Evolutionary conservation across 83 land plant species (phyloP).

Genomic region (Picea abies): DNA sequence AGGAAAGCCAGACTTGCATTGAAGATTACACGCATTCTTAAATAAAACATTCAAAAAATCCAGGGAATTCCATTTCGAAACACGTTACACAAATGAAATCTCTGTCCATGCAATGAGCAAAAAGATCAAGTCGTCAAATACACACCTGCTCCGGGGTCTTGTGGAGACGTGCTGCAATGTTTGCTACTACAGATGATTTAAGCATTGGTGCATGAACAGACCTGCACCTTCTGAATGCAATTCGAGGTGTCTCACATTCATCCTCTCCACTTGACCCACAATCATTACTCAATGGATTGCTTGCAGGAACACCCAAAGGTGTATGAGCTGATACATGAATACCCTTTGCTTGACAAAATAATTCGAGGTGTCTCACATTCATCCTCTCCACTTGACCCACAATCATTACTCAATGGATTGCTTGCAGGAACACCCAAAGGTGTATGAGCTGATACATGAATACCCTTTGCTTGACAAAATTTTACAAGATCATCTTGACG

Average conservation of each 20-base stretch:
- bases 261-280: conserved; percentile 51
- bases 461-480: no score
- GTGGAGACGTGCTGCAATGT: conserved; percentile 55
- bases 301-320: conserved; percentile 70
- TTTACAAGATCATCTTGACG: conserved; percentile 83
- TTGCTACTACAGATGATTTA: conserved; percentile 58
- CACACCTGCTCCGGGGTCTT: conserved; percentile 81
- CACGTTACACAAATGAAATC: not conserved
- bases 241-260: conserved; percentile 60
- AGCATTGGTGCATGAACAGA: conserved; percentile 83
- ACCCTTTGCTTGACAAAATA: conserved; percentile 62
- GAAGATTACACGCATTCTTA: not conserved
- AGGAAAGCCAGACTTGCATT: not conserved
- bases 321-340: conserved; percentile 89
- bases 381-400: no score
- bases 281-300: conserved; percentile 32
- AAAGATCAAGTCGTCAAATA: not conserved
- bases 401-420: no score
- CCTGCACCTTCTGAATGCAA: conserved; percentile 67
- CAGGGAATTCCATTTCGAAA: not conserved
- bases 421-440: no score
- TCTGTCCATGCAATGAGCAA: not conserved
- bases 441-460: no score
- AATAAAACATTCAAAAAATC: not conserved
- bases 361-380: no score